Conservation (phyloP, 306 rosid genomes). For the Ochetophila trinervis region DNA sequence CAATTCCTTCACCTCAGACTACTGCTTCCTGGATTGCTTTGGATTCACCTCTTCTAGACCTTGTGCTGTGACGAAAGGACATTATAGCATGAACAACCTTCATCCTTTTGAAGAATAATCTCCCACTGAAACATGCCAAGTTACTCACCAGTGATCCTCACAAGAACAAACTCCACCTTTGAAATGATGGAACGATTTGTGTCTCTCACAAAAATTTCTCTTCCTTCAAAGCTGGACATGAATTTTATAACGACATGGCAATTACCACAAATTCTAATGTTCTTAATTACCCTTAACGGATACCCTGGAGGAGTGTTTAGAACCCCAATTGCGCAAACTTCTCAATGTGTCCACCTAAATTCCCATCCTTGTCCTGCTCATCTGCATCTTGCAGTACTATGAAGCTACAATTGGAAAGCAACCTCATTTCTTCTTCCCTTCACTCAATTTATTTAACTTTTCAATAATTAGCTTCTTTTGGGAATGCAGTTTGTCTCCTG, state of each 20-base stretch:
- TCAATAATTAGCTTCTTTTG: not conserved
- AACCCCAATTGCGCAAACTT: not conserved
- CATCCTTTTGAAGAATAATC: too few species aligned
- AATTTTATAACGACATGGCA: not conserved
- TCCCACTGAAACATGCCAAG: too few species aligned
- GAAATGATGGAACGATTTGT: conserved; percentile 20
- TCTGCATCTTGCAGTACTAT: not conserved
- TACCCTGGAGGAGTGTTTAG: too few species aligned
- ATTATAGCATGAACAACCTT: too few species aligned
- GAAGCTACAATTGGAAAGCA: not conserved
- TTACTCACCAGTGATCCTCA: too few species aligned
- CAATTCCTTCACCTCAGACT: too few species aligned
- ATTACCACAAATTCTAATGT: not conserved
- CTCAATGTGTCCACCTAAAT: not conserved
- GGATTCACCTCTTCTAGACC: too few species aligned
- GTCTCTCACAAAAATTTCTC: too few species aligned
- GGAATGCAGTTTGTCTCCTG: not conserved
- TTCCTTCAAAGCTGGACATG: conserved; percentile 27
- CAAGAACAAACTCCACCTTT: too few species aligned
- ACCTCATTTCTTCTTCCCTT: not conserved
- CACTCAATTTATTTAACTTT: not conserved
- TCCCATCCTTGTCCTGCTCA: not conserved
- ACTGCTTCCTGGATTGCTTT: too few species aligned
- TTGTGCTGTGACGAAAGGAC: too few species aligned
- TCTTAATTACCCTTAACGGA: not conserved